phyloP scores from a whole-genome alignment of 768 basidiomycete genomes.

The Ramaria rubella region DNA sequence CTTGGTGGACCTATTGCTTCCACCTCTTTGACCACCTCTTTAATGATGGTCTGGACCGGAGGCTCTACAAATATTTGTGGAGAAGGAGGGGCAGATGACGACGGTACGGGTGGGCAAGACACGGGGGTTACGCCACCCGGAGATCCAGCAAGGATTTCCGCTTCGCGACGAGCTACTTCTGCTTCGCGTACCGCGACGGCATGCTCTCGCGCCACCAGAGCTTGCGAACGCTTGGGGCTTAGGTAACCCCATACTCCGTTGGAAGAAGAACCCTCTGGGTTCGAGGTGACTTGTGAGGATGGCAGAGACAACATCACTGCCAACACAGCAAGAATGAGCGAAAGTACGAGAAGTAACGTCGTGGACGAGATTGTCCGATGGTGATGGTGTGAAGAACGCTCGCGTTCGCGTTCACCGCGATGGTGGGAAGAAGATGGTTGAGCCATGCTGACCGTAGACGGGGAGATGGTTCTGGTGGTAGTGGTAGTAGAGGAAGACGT shows the following conservation, averaged over 20 bases:
- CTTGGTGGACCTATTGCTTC: conserved; percentile 64
- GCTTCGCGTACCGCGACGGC: conserved; percentile 78
- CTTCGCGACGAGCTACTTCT: conserved; percentile 84
- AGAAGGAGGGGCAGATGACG: conserved; percentile 42
- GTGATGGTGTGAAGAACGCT: conserved; percentile 63
- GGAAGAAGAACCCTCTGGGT: conserved; percentile 33
- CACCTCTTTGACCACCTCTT: conserved; percentile 74
- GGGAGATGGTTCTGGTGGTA: conserved; percentile 53
- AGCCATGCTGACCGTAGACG: conserved; percentile 87
- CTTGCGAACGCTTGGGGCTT: conserved; percentile 77
- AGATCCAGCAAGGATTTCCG: conserved; percentile 74
- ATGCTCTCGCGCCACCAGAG: conserved; percentile 71
- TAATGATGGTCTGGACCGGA: conserved; percentile 75
- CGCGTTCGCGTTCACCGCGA: too few species aligned
- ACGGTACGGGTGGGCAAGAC: conserved; percentile 13
- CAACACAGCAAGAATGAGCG: conserved; percentile 79
- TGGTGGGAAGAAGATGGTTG: conserved; percentile 80
- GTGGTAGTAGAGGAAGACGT: conserved; percentile 48
- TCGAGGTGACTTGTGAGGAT: conserved; percentile 33
- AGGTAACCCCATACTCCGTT: conserved; percentile 62
- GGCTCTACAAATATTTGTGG: conserved; percentile 13
- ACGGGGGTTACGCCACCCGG: conserved; percentile 58
- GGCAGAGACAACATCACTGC: conserved; percentile 88
- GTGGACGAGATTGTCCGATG: conserved; percentile 86
- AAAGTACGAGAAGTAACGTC: conserved; percentile 79